Conservation (phyloP, 495 filamentous ascomycete genomes). For the Pyrenopolyporus hunteri region DNA sequence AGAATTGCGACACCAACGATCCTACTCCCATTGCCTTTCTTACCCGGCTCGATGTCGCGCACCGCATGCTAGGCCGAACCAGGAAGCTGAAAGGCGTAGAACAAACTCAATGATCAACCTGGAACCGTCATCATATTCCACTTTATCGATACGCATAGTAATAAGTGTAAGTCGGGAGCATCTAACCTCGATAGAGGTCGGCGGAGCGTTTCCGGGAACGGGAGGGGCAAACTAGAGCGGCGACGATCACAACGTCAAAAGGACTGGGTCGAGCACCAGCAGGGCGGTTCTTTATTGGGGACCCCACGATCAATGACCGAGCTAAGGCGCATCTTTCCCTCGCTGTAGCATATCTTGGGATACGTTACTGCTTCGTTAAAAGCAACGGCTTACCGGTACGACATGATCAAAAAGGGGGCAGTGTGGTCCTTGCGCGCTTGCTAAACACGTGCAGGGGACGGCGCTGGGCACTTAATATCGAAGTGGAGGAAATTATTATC, state of each 20-base stretch:
- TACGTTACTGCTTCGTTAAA: constrained; percentile 20
- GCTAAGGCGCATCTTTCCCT: constrained; percentile 27
- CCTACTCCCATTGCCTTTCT: constrained; percentile 8
- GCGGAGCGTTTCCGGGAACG: constrained; percentile 30
- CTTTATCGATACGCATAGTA: constrained; percentile 19
- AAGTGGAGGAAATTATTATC: constrained; percentile 21
- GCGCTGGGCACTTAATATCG: constrained; percentile 20
- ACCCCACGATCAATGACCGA: constrained; percentile 36
- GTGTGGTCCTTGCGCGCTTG: constrained; percentile 21
- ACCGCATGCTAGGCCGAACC: constrained; percentile 19
- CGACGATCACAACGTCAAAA: constrained; percentile 32
- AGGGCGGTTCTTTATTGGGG: constrained; percentile 23
- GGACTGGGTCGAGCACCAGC: constrained; percentile 10
- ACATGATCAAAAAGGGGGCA: constrained; percentile 18
- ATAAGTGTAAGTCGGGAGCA: constrained; percentile 13
- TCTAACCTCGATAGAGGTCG: constrained; percentile 10
- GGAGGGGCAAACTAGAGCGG: constrained; percentile 21
- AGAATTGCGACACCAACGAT: constrained; percentile 14
- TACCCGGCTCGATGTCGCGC: constrained; percentile 11
- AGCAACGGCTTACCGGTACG: constrained; percentile 1
- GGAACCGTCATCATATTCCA: constrained; percentile 7
- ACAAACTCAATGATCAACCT: constrained; percentile 33
- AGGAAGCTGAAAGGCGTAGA: constrained; percentile 22
- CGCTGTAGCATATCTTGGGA: constrained; percentile 15
- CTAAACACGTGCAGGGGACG: constrained; percentile 20